Conservation (phyloP, 768 basidiomycete genomes). For the Xerocomellus chrysenteron region DNA sequence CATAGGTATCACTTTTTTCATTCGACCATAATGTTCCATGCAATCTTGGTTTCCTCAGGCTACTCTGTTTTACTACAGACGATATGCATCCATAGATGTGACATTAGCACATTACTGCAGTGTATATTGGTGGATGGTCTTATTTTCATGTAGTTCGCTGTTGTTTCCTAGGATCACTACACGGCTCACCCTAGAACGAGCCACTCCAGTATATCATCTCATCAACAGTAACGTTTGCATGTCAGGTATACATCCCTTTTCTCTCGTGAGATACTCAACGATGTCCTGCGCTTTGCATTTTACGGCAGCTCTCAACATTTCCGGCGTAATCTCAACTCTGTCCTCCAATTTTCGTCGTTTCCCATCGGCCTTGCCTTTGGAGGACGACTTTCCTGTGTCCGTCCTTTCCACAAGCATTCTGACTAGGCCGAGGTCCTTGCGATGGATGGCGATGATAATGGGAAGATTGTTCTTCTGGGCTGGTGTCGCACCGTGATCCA, state of each 20-base stretch:
- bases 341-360: slow-evolving; percentile 62
- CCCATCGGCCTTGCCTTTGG: slow-evolving; percentile 16
- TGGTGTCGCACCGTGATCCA: slow-evolving; percentile 73
- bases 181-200: not conserved
- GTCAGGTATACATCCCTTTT: slow-evolving; percentile 74
- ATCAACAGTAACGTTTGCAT: slow-evolving; percentile 57
- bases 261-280: slow-evolving; percentile 63
- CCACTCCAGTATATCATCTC: slow-evolving; percentile 22
- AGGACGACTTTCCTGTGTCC: slow-evolving; percentile 24
- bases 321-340: slow-evolving; percentile 49
- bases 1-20: slow-evolving; percentile 15
- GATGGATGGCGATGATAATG: slow-evolving; percentile 71
- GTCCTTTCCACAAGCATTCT: slow-evolving; percentile 72
- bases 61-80: slow-evolving; percentile 12
- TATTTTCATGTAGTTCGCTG: slow-evolving; percentile 6
- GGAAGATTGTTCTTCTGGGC: slow-evolving; percentile 58
- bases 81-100: slow-evolving; percentile 26
- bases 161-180: not conserved
- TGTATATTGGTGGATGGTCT: slow-evolving; percentile 17
- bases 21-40: slow-evolving; percentile 7
- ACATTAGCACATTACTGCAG: slow-evolving; percentile 17
- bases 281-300: slow-evolving; percentile 66
- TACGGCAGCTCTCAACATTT: slow-evolving; percentile 68
- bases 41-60: not conserved
- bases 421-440: slow-evolving; percentile 65